Conservation (phyloP, 257 asterid species). For the Fraxinus americana region DNA sequence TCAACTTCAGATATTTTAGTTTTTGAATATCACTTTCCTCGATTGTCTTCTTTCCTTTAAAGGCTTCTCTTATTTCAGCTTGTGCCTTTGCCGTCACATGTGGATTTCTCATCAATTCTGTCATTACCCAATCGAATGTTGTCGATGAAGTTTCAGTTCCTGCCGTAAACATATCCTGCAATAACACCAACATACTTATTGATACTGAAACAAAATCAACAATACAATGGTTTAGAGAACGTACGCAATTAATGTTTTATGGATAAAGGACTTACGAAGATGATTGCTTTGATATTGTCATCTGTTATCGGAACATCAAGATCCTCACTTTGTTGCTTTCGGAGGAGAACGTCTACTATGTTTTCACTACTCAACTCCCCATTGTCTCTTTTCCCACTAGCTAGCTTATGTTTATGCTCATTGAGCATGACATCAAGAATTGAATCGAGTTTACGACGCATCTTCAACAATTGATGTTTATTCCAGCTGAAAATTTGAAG, state of each 20-base stretch:
- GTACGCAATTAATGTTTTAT: no score
- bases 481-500: background rate
- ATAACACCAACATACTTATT: no score
- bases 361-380: background rate
- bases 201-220: no score
- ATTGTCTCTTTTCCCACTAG: no score
- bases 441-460: background rate
- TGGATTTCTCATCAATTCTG: conserved; percentile 18
- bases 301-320: conserved; percentile 5
- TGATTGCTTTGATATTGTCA: background rate
- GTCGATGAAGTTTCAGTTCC: background rate
- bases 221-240: no score
- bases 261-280: conserved; percentile 4
- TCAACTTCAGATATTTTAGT: conserved; percentile 5
- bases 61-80: conserved; percentile 1
- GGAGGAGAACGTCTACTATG: conserved; percentile 7
- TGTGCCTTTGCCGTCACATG: conserved; percentile 3
- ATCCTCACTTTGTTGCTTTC: background rate
- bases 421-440: conserved; percentile 16
- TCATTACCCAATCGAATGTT: conserved; percentile 12
- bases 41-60: conserved; percentile 6
- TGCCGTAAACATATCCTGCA: background rate
- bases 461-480: background rate
- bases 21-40: background rate
- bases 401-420: background rate